Evolutionary conservation across 2,329 filamentous ascomycete species (phyloP), one percentile per base, ranked within the genome.

Genomic region (Pseudohalonectria lignicola): DNA sequence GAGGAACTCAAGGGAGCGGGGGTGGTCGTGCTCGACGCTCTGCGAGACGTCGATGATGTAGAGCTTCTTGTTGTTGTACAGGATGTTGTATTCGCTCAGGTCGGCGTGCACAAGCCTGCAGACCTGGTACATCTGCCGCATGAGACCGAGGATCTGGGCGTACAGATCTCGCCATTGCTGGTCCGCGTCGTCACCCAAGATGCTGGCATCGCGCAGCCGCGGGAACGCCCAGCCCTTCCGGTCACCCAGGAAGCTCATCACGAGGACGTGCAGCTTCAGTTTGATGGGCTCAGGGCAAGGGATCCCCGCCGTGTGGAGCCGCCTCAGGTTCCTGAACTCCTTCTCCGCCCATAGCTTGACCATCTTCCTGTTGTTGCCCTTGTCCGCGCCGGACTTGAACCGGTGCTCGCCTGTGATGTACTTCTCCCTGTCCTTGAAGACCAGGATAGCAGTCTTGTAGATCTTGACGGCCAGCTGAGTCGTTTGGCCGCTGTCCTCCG

Each of bases 291-390:
- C 86, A 0, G 92, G 92, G 48, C 84, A 94, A 5, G 87, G 83
- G 39, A 98, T 94, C 7, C 84, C 86, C 7, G 88, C 82, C 5
- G 76, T 67, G 58, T 93, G 69, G 44, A 98, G 81, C 40, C 92
- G 74, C 48, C 86, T 80, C 52, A 98, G 62, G 61, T 98, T 98
- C 31, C 92, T 77, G 66, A 93, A 94, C 63, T 98, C 92, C 63
- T 98, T 98, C 63, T 98, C 90, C 0, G 93, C 93, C 92, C 92
- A 98, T 18, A 95, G 70, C 61, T 94, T 94, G 48, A 98, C 90
- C 90, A 96, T 96, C 48, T 90, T 87, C 35, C 88, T 77, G 64
- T 87, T 94, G 62, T 87, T 94, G 47, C 83, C 83, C 67, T 95
- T 96, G 63, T 90, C 92, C 56, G 90, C 92, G 36, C 90, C 90